phyloP scores from a whole-genome alignment of 2,329 filamentous ascomycete species.

The Dryadomyces quercus-mongolicae region DNA sequence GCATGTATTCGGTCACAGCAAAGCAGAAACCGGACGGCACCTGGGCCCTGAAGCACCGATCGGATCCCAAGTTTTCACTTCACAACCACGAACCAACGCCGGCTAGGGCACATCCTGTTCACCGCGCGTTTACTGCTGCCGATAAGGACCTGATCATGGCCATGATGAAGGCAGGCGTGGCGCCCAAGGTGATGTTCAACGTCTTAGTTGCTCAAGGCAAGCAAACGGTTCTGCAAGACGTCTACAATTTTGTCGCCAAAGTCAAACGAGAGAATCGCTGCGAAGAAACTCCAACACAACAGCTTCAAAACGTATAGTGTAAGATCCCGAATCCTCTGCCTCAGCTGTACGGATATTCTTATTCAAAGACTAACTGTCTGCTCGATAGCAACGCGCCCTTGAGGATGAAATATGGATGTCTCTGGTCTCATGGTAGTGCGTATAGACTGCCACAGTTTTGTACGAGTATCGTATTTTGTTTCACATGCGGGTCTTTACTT shows the following conservation, averaged over 20 bases:
- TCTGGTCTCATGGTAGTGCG: too few relatives aligned
- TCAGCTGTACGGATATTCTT: too few relatives aligned
- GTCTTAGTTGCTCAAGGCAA: not conserved
- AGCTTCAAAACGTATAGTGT: not conserved
- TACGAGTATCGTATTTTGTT: too few relatives aligned
- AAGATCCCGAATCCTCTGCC: too few relatives aligned
- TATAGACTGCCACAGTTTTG: too few relatives aligned
- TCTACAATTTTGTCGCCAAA: not conserved
- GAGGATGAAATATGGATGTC: too few relatives aligned
- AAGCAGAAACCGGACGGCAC: not conserved
- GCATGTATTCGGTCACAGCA: not conserved
- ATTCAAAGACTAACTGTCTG: not conserved
- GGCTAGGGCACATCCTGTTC: not conserved
- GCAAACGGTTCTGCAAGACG: not conserved
- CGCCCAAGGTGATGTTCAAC: not conserved
- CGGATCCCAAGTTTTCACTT: not conserved
- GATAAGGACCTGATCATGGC: not conserved
- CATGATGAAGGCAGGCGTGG: not conserved
- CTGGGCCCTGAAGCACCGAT: not conserved
- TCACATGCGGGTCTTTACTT: too few relatives aligned
- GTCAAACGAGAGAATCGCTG: not conserved
- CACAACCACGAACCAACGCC: slow-evolving; percentile 1
- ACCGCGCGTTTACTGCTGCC: not conserved
- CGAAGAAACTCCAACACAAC: not conserved
- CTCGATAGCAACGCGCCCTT: too few relatives aligned